These are phyloP conservation scores for Talinum fruticosum DNA, from an alignment of 148 eudicot genomes.

Conservation along the genomic window DNA sequence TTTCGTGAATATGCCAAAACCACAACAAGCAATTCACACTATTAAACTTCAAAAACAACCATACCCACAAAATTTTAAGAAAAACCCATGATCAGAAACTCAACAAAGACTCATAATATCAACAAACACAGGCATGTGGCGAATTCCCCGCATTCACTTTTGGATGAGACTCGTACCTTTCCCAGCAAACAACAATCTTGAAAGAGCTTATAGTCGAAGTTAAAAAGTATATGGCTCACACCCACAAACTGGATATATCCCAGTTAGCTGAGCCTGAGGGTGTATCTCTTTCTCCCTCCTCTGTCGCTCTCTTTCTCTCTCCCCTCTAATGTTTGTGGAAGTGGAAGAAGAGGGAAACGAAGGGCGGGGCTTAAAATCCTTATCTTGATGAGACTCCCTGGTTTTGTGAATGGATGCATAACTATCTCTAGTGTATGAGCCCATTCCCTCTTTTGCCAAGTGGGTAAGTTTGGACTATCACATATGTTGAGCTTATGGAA, in stretches of 20 bases:
- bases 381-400: constrained; percentile 33
- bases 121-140: not conserved
- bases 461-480: too few species aligned
- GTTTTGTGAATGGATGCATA: not conserved
- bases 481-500: too few species aligned
- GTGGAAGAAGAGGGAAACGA: constrained; percentile 36
- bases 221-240: not conserved
- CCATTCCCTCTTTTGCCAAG: too few species aligned
- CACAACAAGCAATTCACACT: not conserved
- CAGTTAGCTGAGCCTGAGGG: constrained; percentile 7
- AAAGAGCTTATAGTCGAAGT: not conserved
- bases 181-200: not conserved
- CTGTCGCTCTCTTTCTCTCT: not conserved
- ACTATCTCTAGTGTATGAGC: too few species aligned
- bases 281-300: not conserved
- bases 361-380: constrained; percentile 55
- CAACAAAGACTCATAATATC: not conserved
- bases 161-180: constrained; percentile 19
- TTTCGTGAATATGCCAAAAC: not conserved
- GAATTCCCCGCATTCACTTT: not conserved
- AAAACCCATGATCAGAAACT: constrained; percentile 19
- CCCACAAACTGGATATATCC: constrained; percentile 23
- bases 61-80: constrained; percentile 21
- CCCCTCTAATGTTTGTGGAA: not conserved
- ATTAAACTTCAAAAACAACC: constrained; percentile 1